Conservation (phyloP, 2,329 filamentous ascomycete species). For the Pseudomassariella vexata region DNA sequence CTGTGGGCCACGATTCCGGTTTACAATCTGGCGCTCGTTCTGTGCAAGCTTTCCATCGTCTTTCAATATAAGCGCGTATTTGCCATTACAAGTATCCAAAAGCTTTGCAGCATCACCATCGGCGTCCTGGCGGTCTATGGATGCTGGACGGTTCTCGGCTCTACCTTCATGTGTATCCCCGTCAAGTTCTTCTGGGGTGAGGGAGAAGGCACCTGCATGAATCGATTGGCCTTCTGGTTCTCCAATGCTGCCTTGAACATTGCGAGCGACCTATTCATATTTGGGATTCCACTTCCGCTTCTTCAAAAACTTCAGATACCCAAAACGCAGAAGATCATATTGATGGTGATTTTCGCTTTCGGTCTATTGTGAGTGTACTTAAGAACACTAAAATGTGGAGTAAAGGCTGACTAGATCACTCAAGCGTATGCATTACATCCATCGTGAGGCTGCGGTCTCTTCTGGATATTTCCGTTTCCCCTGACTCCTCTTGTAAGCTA, state of each 20-base stretch:
- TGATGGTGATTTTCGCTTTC: slow-evolving; percentile 30
- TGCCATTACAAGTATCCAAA: slow-evolving; percentile 13
- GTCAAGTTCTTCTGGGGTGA: slow-evolving; percentile 15
- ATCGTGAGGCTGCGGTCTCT: neutral
- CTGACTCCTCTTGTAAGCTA: neutral
- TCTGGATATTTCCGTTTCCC: neutral
- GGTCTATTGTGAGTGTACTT: slow-evolving; percentile 28
- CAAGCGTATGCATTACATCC: neutral
- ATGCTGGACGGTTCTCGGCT: slow-evolving; percentile 17
- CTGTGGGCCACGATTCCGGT: slow-evolving; percentile 19
- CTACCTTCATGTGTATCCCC: slow-evolving; percentile 20
- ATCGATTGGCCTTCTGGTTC: slow-evolving; percentile 15
- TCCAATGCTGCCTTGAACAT: slow-evolving; percentile 25
- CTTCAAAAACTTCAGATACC: slow-evolving; percentile 28
- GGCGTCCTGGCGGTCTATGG: slow-evolving; percentile 17
- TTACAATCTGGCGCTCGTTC: slow-evolving; percentile 17
- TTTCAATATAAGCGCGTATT: slow-evolving; percentile 20
- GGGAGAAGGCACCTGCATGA: slow-evolving; percentile 14
- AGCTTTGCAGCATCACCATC: slow-evolving; percentile 15
- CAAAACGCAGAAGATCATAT: slow-evolving; percentile 32
- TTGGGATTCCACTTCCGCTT: slow-evolving; percentile 20
- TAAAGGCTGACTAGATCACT: no score
- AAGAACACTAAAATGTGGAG: no score
- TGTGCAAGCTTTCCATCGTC: slow-evolving; percentile 22
- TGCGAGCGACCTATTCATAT: slow-evolving; percentile 22